These are phyloP conservation scores for Ophiostoma populinum DNA, from an alignment of 2,329 filamentous ascomycete genomes.

Conservation along the genomic window DNA sequence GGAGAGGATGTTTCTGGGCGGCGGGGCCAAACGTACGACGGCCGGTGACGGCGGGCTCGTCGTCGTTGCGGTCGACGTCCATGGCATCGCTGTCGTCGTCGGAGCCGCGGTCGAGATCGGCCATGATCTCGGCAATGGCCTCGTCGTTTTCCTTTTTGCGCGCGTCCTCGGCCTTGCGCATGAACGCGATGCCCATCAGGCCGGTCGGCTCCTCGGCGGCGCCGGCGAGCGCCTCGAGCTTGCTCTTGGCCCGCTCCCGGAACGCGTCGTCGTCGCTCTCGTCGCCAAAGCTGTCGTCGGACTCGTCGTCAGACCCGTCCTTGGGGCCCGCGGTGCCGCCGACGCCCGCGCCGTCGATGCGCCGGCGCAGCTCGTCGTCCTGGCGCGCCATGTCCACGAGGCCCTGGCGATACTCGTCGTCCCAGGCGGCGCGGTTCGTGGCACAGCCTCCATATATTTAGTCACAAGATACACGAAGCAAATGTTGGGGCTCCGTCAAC, in stretches of 20 bases:
- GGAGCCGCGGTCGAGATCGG: constrained; percentile 48
- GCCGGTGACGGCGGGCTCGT: constrained; percentile 8
- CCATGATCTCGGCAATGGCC: constrained; percentile 49
- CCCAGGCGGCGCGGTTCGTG: constrained; percentile 68
- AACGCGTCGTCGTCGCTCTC: constrained; percentile 38
- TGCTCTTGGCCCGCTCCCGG: constrained; percentile 28
- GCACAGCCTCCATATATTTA: no score
- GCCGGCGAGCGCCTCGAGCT: constrained; percentile 25
- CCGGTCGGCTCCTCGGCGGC: constrained; percentile 36
- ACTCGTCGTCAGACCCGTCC: constrained; percentile 25
- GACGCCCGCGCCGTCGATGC: constrained; percentile 52
- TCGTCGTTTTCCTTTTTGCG: constrained; percentile 58
- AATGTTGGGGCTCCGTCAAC: no score
- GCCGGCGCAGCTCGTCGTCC: constrained; percentile 64
- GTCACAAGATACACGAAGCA: no score
- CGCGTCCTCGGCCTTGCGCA: constrained; percentile 72
- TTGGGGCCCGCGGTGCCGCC: constrained; percentile 13
- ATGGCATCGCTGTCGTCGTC: constrained; percentile 2
- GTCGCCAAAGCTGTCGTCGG: constrained; percentile 32
- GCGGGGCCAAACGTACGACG: constrained; percentile 10
- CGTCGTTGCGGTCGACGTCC: neutral
- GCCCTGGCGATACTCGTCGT: constrained; percentile 65
- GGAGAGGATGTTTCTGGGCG: no score
- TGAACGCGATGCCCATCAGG: constrained; percentile 78
- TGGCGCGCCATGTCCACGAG: constrained; percentile 66